Evolutionary conservation across 1,139 yeast species (phyloP), one percentile per base, ranked within the genome.

Genomic region (Entelexis sorbosivorans): DNA sequence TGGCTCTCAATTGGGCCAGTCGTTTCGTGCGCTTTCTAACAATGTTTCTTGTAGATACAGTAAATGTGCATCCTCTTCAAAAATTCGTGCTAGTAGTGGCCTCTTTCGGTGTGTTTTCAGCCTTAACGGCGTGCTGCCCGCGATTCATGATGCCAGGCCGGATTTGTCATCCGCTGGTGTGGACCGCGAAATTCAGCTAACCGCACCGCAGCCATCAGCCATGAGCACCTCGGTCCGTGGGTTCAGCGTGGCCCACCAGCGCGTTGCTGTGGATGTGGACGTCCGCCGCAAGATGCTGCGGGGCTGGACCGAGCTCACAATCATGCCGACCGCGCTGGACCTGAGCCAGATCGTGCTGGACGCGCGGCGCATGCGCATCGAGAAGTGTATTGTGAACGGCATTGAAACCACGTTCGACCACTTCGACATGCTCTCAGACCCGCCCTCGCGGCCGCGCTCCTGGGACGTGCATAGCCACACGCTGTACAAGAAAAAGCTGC

Each of bases 251-350:
- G 81, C 81, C 16, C 85, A 82, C 64, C 93, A 83, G 63, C 74
- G 79, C 61, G 83, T 82, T 17, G 73, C 75, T 44, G 68, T 83
- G 44, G 89, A 82, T 62, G 76, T 83, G n/a, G 86, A 82, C 62
- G 66, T 83, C 39, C 71, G 75, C 16, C 67, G 70, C 35, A 72
- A 73, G 53, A 63, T 67, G 32, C 65, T 82, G 9, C 66, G 67
- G n/a, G 98, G 97, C 14, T 74, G 77, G 59, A 87, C 97, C 0
- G 96, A 88, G 63, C 69, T 91, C 35, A 82, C 93, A 1, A 71
- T 89, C 14, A 70, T 85, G 22, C 96, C 97, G 0, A 70, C 80
- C 2, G 78, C 81, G 19, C 76, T 78, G 11, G 65, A 71, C 1
- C 68, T 89, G 43, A 77, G 76, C 50, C 70, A 72, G 14, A 72